Evolutionary conservation across 768 basidiomycete species (phyloP).

Genomic region (Leucocoprinus birnbaumii): DNA sequence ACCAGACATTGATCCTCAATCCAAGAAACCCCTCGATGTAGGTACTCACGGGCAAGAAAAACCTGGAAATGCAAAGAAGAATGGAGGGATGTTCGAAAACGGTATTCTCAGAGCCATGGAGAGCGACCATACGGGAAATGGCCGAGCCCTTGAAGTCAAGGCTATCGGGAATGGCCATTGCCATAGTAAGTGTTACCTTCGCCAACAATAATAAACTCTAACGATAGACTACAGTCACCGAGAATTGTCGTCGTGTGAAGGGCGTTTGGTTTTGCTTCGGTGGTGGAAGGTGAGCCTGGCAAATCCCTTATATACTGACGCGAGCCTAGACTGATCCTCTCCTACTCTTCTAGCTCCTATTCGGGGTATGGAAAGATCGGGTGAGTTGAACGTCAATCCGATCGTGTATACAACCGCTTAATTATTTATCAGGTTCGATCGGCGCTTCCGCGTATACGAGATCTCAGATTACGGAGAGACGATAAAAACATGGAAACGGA

Average conservation of each 20-base stretch:
- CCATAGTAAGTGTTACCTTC: conserved; percentile 53
- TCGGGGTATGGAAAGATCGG: conserved; percentile 80
- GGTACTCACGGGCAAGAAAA: conserved; percentile 62
- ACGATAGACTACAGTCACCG: conserved; percentile 54
- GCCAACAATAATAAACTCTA: background rate
- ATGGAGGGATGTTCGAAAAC: conserved; percentile 82
- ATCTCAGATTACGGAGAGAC: conserved; percentile 91
- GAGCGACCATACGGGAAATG: conserved; percentile 54
- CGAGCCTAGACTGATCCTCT: background rate
- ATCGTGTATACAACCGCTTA: background rate
- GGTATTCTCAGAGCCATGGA: conserved; percentile 73
- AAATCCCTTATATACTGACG: background rate
- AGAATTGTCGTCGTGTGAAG: conserved; percentile 81
- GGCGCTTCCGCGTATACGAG: conserved; percentile 87
- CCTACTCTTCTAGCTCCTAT: conserved; percentile 54
- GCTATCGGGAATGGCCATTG: conserved; percentile 89
- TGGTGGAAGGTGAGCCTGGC: conserved; percentile 66
- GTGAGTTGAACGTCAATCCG: conserved; percentile 31
- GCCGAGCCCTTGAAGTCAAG: conserved; percentile 69
- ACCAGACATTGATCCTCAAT: conserved; percentile 63
- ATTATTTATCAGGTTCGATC: conserved; percentile 63
- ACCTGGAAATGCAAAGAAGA: conserved; percentile 62
- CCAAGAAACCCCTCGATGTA: conserved; percentile 62
- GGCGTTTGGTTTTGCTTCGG: conserved; percentile 93
- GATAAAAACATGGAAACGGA: conserved; percentile 83